These are phyloP conservation scores for Starmerella cellae DNA, from an alignment of 805 yeast genomes.

Conservation along the genomic window DNA sequence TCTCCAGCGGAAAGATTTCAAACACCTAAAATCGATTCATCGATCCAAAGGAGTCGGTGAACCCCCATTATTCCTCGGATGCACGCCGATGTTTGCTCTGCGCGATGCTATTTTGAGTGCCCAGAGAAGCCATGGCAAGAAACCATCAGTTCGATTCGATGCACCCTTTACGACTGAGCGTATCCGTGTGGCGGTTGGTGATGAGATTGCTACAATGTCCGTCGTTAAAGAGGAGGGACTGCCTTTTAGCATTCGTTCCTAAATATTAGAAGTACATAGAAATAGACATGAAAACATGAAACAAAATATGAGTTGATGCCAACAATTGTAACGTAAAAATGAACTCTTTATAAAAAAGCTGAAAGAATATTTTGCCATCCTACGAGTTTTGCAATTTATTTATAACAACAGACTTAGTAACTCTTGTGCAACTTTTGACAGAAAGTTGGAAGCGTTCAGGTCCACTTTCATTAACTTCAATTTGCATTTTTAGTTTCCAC, in stretches of 20 bases:
- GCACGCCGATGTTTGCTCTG: conserved; percentile 34
- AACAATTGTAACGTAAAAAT: no score
- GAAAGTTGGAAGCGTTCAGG: no score
- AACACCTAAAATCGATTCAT: conserved; percentile 34
- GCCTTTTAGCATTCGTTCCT: conserved; percentile 19
- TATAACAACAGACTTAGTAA: no score
- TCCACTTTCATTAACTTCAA: no score
- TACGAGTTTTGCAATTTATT: no score
- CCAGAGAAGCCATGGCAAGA: conserved; percentile 26
- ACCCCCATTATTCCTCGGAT: conserved; percentile 38
- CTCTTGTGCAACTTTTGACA: no score
- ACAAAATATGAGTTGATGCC: no score
- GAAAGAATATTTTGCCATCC: no score
- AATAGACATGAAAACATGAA: no score
- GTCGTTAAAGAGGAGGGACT: conserved; percentile 22
- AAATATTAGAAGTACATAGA: no score
- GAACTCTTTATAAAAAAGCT: no score
- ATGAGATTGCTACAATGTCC: conserved; percentile 25
- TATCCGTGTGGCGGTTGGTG: conserved; percentile 33
- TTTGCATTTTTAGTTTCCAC: no score
- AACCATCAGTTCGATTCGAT: conserved; percentile 18
- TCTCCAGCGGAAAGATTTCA: conserved; percentile 32
- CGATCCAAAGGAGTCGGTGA: conserved; percentile 39
- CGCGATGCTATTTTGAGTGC: conserved; percentile 33
- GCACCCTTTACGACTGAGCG: conserved; percentile 36